Percentiles rank a stretch among this genome's conserved stretches.
phyloP scores from a whole-genome alignment of 2,329 filamentous ascomycete genomes.

The Ceratocystis huliohia region DNA sequence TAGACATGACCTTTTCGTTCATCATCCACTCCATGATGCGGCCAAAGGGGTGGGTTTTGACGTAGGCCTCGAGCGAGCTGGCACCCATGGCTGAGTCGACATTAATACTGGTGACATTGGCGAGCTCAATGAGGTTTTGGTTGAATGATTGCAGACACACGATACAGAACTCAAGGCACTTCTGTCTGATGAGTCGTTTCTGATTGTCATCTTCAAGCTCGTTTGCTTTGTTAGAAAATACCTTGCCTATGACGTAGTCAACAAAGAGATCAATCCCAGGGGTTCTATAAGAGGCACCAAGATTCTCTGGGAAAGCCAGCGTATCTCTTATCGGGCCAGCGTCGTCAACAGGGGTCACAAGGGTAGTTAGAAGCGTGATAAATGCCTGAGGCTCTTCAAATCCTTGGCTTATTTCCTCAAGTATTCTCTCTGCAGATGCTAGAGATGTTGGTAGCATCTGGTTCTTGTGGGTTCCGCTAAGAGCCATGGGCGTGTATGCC shows the following conservation, averaged over 20 bases:
- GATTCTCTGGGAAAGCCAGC: constrained; percentile 73
- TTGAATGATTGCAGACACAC: constrained; percentile 79
- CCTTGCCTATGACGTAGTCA: constrained; percentile 73
- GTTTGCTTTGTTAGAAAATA: constrained; percentile 55
- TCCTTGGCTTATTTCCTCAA: constrained; percentile 60
- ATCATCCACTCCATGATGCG: constrained; percentile 98
- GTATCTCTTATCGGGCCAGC: constrained; percentile 55
- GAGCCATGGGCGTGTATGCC: constrained; percentile 31
- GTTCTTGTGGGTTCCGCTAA: constrained; percentile 22
- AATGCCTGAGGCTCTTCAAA: constrained; percentile 83
- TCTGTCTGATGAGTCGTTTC: constrained; percentile 59
- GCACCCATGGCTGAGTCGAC: constrained; percentile 65
- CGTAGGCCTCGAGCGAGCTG: constrained; percentile 65
- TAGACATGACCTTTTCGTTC: constrained; percentile 73
- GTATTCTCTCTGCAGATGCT: constrained; percentile 47
- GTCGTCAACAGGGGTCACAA: constrained; percentile 54
- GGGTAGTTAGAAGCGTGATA: constrained; percentile 58
- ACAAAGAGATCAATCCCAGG: constrained; percentile 86
- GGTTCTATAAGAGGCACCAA: constrained; percentile 61
- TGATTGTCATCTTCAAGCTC: constrained; percentile 57
- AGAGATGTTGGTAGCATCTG: constrained; percentile 17
- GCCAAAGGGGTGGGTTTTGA: constrained; percentile 80
- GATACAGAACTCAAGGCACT: constrained; percentile 72
- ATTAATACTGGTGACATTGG: constrained; percentile 61
- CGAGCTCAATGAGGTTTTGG: constrained; percentile 77